These are phyloP conservation scores for Aspergillus nomiae DNA, from an alignment of 2,329 filamentous ascomycete species.

Conservation along the genomic window DNA sequence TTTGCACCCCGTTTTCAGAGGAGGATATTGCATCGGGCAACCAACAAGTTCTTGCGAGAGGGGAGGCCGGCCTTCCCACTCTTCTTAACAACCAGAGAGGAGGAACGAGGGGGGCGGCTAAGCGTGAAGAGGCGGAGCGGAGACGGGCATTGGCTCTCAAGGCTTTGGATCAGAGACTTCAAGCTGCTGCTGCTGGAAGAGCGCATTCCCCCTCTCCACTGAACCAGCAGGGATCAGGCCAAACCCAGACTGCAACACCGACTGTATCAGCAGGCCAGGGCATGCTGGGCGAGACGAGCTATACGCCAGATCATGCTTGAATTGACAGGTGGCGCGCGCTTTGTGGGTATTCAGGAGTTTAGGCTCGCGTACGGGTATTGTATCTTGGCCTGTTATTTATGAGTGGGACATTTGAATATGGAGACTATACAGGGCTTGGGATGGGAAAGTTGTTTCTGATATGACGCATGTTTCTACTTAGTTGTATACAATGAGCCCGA, in stretches of 20 bases:
- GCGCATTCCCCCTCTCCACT: conserved; percentile 41
- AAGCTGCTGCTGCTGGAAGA: conserved; percentile 70
- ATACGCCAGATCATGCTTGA: conserved; percentile 63
- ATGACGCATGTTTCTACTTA: background rate
- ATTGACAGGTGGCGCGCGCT: conserved; percentile 1
- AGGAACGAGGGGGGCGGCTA: conserved; percentile 57
- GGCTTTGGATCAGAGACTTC: conserved; percentile 86
- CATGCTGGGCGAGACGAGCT: conserved; percentile 70
- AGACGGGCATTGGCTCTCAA: conserved; percentile 86
- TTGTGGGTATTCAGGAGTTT: conserved; percentile 17
- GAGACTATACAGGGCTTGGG: background rate
- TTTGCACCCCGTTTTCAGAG: conserved; percentile 83
- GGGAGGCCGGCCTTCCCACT: conserved; percentile 62
- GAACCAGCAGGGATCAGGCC: conserved; percentile 33
- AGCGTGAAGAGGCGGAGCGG: conserved; percentile 88
- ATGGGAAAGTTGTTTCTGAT: background rate
- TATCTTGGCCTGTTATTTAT: background rate
- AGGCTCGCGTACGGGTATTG: conserved; percentile 4
- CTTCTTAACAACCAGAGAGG: conserved; percentile 55
- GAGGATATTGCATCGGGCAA: conserved; percentile 76
- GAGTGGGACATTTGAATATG: background rate
- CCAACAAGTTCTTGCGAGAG: conserved; percentile 67
- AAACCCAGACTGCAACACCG: conserved; percentile 56
- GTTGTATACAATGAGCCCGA: background rate
- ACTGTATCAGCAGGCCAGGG: conserved; percentile 55